Percentiles rank a stretch among this genome's conserved stretches.
These are phyloP conservation scores for Clonostachys byssicola DNA, from an alignment of 2,329 filamentous ascomycete genomes.

Conservation along the genomic window DNA sequence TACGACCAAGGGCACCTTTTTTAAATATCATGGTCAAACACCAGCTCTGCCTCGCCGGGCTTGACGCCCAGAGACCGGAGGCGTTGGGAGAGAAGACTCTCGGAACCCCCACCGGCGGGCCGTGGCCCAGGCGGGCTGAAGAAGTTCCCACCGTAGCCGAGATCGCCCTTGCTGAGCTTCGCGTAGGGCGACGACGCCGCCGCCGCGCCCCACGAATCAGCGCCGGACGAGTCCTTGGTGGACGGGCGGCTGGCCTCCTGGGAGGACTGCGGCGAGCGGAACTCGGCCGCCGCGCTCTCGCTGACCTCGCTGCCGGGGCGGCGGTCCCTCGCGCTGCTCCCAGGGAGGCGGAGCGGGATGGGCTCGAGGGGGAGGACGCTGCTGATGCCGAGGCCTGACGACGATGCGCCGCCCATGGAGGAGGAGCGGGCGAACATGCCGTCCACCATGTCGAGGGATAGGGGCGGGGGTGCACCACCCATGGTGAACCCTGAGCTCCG, in stretches of 20 bases:
- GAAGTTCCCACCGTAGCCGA: slow-evolving; percentile 55
- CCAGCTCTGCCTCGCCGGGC: slow-evolving; percentile 1
- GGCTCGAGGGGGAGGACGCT: slow-evolving; percentile 38
- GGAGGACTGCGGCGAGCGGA: slow-evolving; percentile 17
- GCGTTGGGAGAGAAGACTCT: slow-evolving; percentile 67
- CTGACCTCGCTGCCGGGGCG: slow-evolving; percentile 23
- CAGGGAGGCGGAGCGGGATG: slow-evolving; percentile 39
- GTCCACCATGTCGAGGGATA: slow-evolving; percentile 25
- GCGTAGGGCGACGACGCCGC: slow-evolving; percentile 42
- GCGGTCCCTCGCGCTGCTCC: not conserved
- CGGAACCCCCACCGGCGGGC: slow-evolving; percentile 38
- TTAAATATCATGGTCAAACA: no score
- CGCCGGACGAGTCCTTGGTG: slow-evolving; percentile 21
- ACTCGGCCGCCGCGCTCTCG: slow-evolving; percentile 11
- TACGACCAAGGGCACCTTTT: no score
- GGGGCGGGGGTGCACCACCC: slow-evolving; percentile 7
- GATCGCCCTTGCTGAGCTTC: slow-evolving; percentile 65
- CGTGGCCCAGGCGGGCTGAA: slow-evolving; percentile 26
- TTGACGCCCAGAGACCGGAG: slow-evolving; percentile 58
- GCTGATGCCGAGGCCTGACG: slow-evolving; percentile 12
- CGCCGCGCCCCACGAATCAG: slow-evolving; percentile 4
- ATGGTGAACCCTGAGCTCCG: slow-evolving; percentile 49
- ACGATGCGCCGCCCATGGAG: slow-evolving; percentile 5
- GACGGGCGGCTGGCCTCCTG: slow-evolving; percentile 23
- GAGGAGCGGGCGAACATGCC: slow-evolving; percentile 9